Percentiles rank a stretch among this genome's conserved stretches.
Evolutionary conservation across 306 rosid species (phyloP).

Genomic region (Biancaea sappan): DNA sequence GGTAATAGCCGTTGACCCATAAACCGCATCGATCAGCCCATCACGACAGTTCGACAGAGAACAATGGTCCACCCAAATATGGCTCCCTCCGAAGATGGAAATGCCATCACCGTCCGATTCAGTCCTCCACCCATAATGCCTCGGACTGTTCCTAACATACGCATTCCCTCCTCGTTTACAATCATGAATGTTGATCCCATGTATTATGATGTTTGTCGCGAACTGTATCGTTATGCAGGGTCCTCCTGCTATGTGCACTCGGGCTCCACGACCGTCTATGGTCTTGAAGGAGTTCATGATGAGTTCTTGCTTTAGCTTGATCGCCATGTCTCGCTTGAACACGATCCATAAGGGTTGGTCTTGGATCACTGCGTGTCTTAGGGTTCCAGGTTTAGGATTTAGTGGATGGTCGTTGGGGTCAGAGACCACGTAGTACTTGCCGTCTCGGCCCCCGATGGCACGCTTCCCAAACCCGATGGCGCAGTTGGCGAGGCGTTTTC

Average conservation of each 20-base stretch:
- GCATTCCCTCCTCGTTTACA: constrained; percentile 82
- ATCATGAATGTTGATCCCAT: constrained; percentile 83
- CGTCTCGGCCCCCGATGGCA: constrained; percentile 87
- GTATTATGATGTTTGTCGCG: constrained; percentile 76
- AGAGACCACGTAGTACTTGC: constrained; percentile 71
- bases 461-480: constrained; percentile 81
- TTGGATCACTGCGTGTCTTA: constrained; percentile 77
- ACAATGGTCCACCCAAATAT: constrained; percentile 92
- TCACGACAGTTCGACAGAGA: constrained; percentile 73
- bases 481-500: constrained; percentile 74
- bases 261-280: constrained; percentile 80
- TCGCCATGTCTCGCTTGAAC: constrained; percentile 76
- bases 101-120: constrained; percentile 86
- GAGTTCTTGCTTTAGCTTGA: constrained; percentile 67
- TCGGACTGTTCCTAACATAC: constrained; percentile 77
- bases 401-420: constrained; percentile 68
- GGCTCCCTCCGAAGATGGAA: constrained; percentile 84
- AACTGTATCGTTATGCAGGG: constrained; percentile 90
- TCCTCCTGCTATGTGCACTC: constrained; percentile 88
- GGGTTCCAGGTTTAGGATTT: constrained; percentile 79
- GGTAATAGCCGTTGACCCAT: constrained; percentile 86
- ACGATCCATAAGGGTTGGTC: constrained; percentile 81
- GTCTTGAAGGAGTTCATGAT: constrained; percentile 89
- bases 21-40: constrained; percentile 82
- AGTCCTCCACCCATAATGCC: constrained; percentile 85